Base-by-base conservation (phyloP, 2,329 filamentous ascomycete genomes). In the Fusarium mundagurra region DNA sequence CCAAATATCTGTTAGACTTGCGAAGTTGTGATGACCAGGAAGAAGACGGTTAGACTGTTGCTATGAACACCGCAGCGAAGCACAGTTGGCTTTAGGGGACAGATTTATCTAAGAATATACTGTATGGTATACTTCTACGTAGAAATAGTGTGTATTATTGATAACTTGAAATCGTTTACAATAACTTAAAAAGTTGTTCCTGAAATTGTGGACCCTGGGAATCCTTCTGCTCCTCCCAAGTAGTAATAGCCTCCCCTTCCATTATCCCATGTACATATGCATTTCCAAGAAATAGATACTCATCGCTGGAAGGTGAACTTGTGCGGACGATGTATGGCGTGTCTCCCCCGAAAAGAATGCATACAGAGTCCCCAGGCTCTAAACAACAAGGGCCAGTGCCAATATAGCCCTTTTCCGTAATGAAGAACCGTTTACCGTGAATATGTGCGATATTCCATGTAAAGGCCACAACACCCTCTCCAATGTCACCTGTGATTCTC, bases 391-490 rank as follows among this genome's bases (percentile, higher is more conserved):
- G 41, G 14, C 41, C 41, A 11, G 0, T 24, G 14, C 41, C 41
- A 3, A 43, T 17, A 7, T 43, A 43, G 41, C 41, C 41, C 0
- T 1, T 24, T 43, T 43, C 41, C 0, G 41, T 43, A 3, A 43
- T 0, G 9, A 43, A 43, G 39, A n/a, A 43, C 22, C 0, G 16
- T 39, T 2, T 39, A 14, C 36, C 34, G 3, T 18, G 17, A 18
- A 8, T 5, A 18, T 5, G 8, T 36, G 9, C 34, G 3, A 36
- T 10, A 18, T 36, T 18, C 17, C 17, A 0, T 4, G 0, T 0
- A 22, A 22, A 41, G 20, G 20, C 13, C 13, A 3, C 0, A 8
- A 0, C 0, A 14, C n/a, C 20, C 1, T n/a, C 39, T 3, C 1
- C 20, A n/a, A 6, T 16, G 2, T 16, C 13, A 41, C 8, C 0